Conservation (phyloP, 441 rosid species). For the Eutrema salsugineum region DNA sequence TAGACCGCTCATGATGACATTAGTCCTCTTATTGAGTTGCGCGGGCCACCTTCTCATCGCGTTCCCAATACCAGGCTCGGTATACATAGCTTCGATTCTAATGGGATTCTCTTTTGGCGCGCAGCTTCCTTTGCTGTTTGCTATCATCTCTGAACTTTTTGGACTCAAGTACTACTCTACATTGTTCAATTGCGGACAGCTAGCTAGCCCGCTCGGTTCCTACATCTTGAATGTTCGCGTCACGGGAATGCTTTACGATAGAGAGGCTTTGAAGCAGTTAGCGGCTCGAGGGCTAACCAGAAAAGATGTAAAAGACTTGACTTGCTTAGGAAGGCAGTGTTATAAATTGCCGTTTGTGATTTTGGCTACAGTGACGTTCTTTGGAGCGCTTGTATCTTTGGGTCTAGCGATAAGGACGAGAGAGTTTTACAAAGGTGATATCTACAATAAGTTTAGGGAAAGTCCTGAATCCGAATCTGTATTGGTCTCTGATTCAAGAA, state of each 20-base stretch:
- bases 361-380: conserved; percentile 50
- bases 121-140: conserved; percentile 65
- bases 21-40: conserved; percentile 54
- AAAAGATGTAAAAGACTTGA: conserved; percentile 57
- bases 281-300: conserved; percentile 43
- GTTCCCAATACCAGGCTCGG: conserved; percentile 65
- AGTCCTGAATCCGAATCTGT: conserved; percentile 19
- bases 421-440: conserved; percentile 67
- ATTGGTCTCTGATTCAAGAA: conserved; percentile 6
- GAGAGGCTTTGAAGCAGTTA: conserved; percentile 60
- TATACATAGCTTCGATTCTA: conserved; percentile 71
- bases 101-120: conserved; percentile 85
- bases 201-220: conserved; percentile 79
- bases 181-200: conserved; percentile 82
- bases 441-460: conserved; percentile 75
- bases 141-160: conserved; percentile 81
- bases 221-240: conserved; percentile 72
- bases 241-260: conserved; percentile 68
- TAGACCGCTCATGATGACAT: conserved; percentile 70
- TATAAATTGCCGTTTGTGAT: conserved; percentile 55
- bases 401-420: conserved; percentile 63
- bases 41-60: conserved; percentile 70
- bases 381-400: conserved; percentile 64
- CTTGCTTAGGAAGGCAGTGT: conserved; percentile 68
- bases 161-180: conserved; percentile 88